Percentiles rank a stretch among this genome's conserved stretches.
Conservation (phyloP, 2,329 filamentous ascomycete species). For the Colletotrichum camelliae region DNA sequence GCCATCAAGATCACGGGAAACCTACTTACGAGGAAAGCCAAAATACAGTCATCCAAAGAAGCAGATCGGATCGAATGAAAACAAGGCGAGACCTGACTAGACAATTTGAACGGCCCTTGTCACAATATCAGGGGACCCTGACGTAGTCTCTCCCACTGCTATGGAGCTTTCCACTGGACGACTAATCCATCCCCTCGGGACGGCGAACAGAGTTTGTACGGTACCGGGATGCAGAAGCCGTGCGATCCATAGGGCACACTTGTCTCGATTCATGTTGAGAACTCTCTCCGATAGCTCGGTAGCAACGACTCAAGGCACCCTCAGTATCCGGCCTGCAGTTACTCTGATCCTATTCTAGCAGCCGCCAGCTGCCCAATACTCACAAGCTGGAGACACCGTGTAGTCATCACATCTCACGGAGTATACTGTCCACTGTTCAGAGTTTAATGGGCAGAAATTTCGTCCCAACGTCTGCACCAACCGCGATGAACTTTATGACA, state of each 20-base stretch:
- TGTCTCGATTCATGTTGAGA: background rate
- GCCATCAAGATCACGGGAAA: background rate
- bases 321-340: background rate
- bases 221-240: background rate
- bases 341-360: background rate
- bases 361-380: accelerated
- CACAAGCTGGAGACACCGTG: background rate
- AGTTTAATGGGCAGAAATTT: background rate
- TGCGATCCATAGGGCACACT: background rate
- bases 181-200: background rate
- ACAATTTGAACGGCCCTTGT: background rate
- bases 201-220: background rate
- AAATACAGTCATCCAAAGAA: background rate
- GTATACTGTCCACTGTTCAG: background rate
- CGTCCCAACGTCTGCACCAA: background rate
- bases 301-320: background rate
- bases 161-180: background rate
- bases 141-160: background rate
- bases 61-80: background rate
- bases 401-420: background rate
- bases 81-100: background rate
- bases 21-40: background rate
- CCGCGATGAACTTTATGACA: background rate
- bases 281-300: background rate
- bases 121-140: background rate